Evolutionary conservation across 352 stramenopile species (phyloP).

Genomic region (Globisporangium viniferum): DNA sequence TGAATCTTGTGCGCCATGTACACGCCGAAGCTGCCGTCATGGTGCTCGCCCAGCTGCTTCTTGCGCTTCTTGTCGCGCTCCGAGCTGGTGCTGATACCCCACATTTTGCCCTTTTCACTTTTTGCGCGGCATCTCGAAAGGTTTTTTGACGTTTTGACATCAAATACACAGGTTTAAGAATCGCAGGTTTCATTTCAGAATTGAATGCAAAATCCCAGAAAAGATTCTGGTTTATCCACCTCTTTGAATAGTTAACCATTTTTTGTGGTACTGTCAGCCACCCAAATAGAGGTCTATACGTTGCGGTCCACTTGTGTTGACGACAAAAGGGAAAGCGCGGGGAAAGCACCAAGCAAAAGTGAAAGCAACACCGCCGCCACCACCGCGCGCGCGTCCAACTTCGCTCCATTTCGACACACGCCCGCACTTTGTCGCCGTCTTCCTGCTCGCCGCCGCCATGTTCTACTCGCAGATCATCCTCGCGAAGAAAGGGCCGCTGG

Average conservation of each 20-base stretch:
- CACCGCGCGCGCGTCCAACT: not conserved
- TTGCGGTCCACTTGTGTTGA: not conserved
- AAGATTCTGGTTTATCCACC: no score
- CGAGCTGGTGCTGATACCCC: not conserved
- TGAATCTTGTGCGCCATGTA: slow-evolving; percentile 93
- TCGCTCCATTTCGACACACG: not conserved
- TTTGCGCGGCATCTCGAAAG: no score
- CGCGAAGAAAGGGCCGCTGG: slow-evolving; percentile 97
- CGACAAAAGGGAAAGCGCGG: not conserved
- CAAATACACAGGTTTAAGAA: no score
- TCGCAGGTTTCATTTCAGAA: no score
- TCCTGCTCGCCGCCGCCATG: slow-evolving; percentile 60
- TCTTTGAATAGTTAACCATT: not conserved
- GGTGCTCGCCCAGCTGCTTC: slow-evolving; percentile 75
- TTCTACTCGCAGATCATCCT: slow-evolving; percentile 99
- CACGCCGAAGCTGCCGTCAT: slow-evolving; percentile 82
- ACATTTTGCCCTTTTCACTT: not conserved
- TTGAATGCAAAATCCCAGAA: no score
- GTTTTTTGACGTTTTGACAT: no score
- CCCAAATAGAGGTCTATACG: not conserved
- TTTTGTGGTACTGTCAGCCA: not conserved
- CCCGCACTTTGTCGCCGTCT: not conserved
- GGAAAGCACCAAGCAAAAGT: not conserved
- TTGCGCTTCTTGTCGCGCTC: slow-evolving; percentile 24
- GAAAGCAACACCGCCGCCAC: not conserved